Evolutionary conservation across 1,284 basidiomycete genomes (phyloP).

Genomic region (Ceratobasidium sp.): DNA sequence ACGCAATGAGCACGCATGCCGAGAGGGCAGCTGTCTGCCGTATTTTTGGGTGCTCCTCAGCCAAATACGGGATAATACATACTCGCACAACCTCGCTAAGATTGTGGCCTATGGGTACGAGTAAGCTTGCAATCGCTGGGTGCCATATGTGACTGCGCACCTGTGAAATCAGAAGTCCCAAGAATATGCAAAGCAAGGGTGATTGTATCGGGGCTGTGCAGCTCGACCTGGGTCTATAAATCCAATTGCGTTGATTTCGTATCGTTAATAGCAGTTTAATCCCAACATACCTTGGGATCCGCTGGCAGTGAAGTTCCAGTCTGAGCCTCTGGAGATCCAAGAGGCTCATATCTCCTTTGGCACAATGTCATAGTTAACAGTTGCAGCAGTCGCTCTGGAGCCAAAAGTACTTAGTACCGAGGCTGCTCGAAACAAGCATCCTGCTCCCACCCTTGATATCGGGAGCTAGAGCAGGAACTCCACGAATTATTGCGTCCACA

Average conservation of each 20-base stretch:
- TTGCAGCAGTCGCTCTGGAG: slow-evolving; percentile 19
- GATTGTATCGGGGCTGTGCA: slow-evolving; percentile 24
- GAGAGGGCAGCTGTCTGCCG: slow-evolving; percentile 19
- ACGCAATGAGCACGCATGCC: slow-evolving; percentile 31
- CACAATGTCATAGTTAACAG: slow-evolving; percentile 36
- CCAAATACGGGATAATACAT: slow-evolving; percentile 31
- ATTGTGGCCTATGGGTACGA: background rate
- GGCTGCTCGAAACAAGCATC: background rate
- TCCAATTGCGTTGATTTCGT: background rate
- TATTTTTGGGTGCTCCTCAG: slow-evolving; percentile 13
- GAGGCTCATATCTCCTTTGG: slow-evolving; percentile 20
- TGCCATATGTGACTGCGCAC: background rate
- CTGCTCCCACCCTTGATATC: slow-evolving; percentile 21
- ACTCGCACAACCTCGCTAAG: slow-evolving; percentile 34
- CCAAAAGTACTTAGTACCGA: no score
- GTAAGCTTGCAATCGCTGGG: background rate
- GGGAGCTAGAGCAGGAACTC: slow-evolving; percentile 6
- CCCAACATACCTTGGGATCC: slow-evolving; percentile 12
- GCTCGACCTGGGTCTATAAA: slow-evolving; percentile 4
- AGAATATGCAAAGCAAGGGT: slow-evolving; percentile 20
- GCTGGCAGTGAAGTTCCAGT: slow-evolving; percentile 23
- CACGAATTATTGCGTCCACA: slow-evolving; percentile 29
- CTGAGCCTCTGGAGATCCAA: slow-evolving; percentile 31
- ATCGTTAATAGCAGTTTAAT: background rate
- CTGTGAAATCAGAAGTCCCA: slow-evolving; percentile 28